Evolutionary conservation across 1,284 basidiomycete species (phyloP), one percentile per base, ranked within the genome.

Genomic region (Fomitopsis betulina): DNA sequence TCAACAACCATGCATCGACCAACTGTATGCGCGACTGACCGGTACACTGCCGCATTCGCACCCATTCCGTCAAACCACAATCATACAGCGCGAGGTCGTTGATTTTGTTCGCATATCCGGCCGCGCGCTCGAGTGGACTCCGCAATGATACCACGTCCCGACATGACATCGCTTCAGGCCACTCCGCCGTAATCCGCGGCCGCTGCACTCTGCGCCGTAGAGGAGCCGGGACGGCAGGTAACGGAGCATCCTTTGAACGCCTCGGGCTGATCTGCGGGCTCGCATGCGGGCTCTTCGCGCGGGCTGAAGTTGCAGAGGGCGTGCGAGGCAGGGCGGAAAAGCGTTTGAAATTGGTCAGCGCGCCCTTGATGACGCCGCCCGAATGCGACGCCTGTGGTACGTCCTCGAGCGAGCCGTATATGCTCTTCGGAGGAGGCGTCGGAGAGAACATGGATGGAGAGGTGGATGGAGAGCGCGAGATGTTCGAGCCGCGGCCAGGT

Each of bases 31-130:
- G 10, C n/a, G 25, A 72, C 80, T 57, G 67, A 91, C 91, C 79
- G 76, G 79, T 78, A 59, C 75, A 70, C 65, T 74, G 81, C 59
- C 80, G 80, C 52, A 80, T 79, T 37, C 74, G 64, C 49, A 93
- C 76, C 94, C 94, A 96, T 25, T 89, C 86, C 15, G 76, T 75
- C 59, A 96, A 71, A 19, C 94, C 93, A 66, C 87, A 89, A 68
- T 95, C 91, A 63, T 85, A 85, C 60, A 79, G 75, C 51, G 85
- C 82, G 21, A 96, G 73, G 66, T 94, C 92, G 67, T 93, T 93
- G 63, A 96, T 91, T 73, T 93, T 94, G 61, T 77, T 75, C 8
- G 91, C 89, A 68, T 96, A 97, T 49, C 85, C 83, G 32, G 78
- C 71, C 52, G 90, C 91, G 40, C 94, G 79, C 67, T 96, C 94